Conservation (phyloP, 2,329 filamentous ascomycete species). For the Biscogniauxia sp. region DNA sequence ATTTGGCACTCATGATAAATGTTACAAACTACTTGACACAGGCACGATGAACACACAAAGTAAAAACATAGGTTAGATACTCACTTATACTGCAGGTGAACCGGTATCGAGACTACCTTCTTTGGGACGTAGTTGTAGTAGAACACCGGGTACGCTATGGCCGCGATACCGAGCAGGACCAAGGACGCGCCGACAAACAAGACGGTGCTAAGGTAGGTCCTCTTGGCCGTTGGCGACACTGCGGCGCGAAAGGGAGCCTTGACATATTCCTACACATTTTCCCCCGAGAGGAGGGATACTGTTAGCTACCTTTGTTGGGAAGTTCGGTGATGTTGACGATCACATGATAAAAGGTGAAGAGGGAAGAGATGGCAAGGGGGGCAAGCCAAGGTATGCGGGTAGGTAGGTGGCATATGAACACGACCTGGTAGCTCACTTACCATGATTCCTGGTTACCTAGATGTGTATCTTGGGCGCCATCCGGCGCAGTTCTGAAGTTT, state of each 20-base stretch:
- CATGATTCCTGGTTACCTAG: neutral
- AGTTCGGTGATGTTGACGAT: neutral
- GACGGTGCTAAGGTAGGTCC: slow-evolving; percentile 46
- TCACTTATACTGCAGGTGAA: slow-evolving; percentile 60
- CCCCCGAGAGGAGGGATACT: neutral
- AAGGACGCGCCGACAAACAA: slow-evolving; percentile 43
- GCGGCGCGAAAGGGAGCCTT: slow-evolving; percentile 35
- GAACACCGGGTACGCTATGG: slow-evolving; percentile 50
- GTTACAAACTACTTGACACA: no score
- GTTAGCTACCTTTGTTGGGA: neutral
- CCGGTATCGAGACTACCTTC: slow-evolving; percentile 49
- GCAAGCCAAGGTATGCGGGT: no score
- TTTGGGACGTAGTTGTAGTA: slow-evolving; percentile 58
- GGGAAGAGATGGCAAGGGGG: neutral
- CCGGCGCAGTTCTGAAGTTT: no score
- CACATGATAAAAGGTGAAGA: neutral
- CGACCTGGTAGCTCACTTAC: neutral
- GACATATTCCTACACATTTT: slow-evolving; percentile 23
- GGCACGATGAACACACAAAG: no score
- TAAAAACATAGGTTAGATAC: slow-evolving; percentile 19
- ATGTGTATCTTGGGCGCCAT: neutral
- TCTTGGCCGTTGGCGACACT: slow-evolving; percentile 52
- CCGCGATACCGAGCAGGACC: slow-evolving; percentile 47
- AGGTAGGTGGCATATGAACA: no score
- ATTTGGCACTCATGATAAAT: neutral